Evolutionary conservation across 257 asterid species (phyloP).

Genomic region (Leonotis leonurus): DNA sequence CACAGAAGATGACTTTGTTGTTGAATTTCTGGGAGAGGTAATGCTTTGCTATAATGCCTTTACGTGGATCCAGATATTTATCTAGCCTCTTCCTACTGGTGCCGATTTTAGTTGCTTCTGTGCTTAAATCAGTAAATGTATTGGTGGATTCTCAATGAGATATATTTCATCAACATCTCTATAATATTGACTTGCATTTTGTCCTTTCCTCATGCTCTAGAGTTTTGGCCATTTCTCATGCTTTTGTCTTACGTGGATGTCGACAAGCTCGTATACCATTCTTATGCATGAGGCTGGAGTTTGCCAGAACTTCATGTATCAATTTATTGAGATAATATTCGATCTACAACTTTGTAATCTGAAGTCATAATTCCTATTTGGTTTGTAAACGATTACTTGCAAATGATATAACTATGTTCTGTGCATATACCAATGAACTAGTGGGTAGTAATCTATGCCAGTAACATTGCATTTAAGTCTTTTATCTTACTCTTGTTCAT

Average conservation of each 20-base stretch:
- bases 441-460: not conserved
- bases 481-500: conserved; percentile 5
- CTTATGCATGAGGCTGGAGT: not conserved
- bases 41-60: conserved; percentile 13
- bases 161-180: not conserved
- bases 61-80: not conserved
- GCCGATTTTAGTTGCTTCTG: not conserved
- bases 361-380: not conserved
- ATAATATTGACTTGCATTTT: not conserved
- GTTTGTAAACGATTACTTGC: not conserved
- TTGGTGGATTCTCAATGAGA: not conserved
- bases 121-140: not conserved
- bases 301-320: not conserved
- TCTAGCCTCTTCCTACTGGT: not conserved
- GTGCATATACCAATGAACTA: not conserved
- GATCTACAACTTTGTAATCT: not conserved
- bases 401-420: not conserved
- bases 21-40: conserved; percentile 99
- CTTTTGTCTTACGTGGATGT: not conserved
- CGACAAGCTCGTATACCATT: not conserved
- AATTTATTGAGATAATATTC: not conserved
- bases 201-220: not conserved
- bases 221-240: not conserved
- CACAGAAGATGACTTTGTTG: conserved; percentile 86
- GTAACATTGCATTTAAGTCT: not conserved